A percentile compares a stretch with the other conserved stretches of the same genome.
phyloP scores from a whole-genome alignment of 495 filamentous ascomycete species.

The Annulohypoxylon nitens region DNA sequence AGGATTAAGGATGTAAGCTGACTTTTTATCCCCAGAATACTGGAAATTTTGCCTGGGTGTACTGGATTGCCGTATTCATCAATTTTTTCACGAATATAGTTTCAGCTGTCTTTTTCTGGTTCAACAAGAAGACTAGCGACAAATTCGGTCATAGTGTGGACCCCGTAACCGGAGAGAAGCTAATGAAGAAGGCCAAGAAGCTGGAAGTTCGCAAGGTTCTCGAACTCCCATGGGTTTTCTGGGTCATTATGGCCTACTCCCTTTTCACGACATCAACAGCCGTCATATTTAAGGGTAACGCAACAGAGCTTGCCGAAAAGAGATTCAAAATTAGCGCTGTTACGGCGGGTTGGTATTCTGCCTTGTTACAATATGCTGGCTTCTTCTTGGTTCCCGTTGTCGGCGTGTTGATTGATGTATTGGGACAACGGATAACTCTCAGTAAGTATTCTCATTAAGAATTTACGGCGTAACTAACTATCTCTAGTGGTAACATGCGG shows the following conservation, averaged over 20 bases:
- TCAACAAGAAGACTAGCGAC: background rate
- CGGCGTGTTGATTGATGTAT: background rate
- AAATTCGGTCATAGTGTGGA: slow-evolving; percentile 1
- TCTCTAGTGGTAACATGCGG: background rate
- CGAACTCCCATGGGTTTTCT: background rate
- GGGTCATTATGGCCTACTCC: slow-evolving; percentile 1
- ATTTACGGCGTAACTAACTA: background rate
- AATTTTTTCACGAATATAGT: slow-evolving; percentile 1
- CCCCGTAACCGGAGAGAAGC: background rate
- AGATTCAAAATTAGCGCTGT: background rate
- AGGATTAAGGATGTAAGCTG: background rate
- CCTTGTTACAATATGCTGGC: background rate
- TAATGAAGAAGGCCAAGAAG: slow-evolving; percentile 2
- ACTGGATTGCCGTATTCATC: slow-evolving; percentile 1
- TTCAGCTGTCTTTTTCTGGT: background rate
- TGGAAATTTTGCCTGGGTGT: background rate
- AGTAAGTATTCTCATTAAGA: background rate
- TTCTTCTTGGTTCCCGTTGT: slow-evolving; percentile 1
- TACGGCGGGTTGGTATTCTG: slow-evolving; percentile 1
- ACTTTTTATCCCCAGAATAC: background rate
- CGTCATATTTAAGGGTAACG: background rate
- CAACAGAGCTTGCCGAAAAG: background rate
- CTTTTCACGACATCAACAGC: background rate
- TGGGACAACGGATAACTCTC: slow-evolving; percentile 4
- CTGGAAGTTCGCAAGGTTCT: background rate